Percentiles rank a stretch among this genome's conserved stretches.
Conservation (phyloP, 192 early-diverging fungal species). For the Umbelopsis sp. region DNA sequence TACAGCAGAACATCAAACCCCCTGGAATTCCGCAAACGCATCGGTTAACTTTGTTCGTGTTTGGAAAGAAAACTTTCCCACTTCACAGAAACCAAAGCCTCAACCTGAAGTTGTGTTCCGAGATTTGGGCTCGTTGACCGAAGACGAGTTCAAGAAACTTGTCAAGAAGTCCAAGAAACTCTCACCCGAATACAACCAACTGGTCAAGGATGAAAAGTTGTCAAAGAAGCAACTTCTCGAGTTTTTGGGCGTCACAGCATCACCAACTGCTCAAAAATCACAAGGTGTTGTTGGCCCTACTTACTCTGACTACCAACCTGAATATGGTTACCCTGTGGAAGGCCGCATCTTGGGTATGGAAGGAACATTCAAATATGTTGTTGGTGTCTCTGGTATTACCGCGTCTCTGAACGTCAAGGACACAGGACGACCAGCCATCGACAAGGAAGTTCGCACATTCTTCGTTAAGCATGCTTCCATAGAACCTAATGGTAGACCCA, state of each 20-base stretch:
- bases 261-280: constrained; percentile 15
- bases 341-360: constrained; percentile 65
- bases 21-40: constrained; percentile 63
- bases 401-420: constrained; percentile 49
- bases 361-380: constrained; percentile 41
- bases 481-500: constrained; percentile 51
- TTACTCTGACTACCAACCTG: constrained; percentile 51
- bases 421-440: constrained; percentile 7
- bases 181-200: constrained; percentile 35
- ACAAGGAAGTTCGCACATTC: constrained; percentile 53
- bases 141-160: constrained; percentile 62
- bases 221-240: constrained; percentile 38
- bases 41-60: constrained; percentile 59
- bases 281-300: constrained; percentile 53
- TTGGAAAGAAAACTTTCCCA: constrained; percentile 78
- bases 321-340: constrained; percentile 49
- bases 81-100: constrained; percentile 55
- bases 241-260: constrained; percentile 31
- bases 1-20: constrained; percentile 71
- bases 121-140: constrained; percentile 62
- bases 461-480: constrained; percentile 64
- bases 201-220: constrained; percentile 29
- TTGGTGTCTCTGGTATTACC: constrained; percentile 70
- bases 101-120: constrained; percentile 44
- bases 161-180: constrained; percentile 56